Conservation (phyloP, 306 rosid species). For the Rubus idaeus region DNA sequence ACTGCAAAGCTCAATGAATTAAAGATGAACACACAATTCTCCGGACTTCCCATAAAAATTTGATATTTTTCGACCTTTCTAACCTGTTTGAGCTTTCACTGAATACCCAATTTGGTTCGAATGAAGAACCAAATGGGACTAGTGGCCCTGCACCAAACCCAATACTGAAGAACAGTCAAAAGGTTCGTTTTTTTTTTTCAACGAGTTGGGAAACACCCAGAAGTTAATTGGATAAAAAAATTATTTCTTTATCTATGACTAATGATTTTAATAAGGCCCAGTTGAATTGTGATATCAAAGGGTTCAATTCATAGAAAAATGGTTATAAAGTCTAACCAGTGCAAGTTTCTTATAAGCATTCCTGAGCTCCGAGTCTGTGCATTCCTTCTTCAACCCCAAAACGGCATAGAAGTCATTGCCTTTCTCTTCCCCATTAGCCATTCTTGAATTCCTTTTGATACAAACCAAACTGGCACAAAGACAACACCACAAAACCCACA, state of each 20-base stretch:
- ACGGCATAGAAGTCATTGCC: slow-evolving; percentile 58
- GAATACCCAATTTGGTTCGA: slow-evolving; percentile 12
- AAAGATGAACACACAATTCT: neutral
- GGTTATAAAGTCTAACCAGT: slow-evolving; percentile 52
- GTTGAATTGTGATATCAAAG: slow-evolving; percentile 1
- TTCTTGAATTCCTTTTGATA: slow-evolving; percentile 26
- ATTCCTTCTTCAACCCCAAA: slow-evolving; percentile 81
- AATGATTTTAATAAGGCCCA: slow-evolving; percentile 14
- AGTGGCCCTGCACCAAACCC: slow-evolving; percentile 12
- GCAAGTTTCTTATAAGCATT: slow-evolving; percentile 89
- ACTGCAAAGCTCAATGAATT: neutral
- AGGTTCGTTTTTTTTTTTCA: neutral
- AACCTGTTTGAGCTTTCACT: slow-evolving; percentile 3
- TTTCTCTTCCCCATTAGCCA: slow-evolving; percentile 65
- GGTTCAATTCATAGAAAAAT: neutral
- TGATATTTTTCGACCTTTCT: slow-evolving; percentile 11
- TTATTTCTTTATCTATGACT: neutral
- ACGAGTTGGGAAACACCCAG: slow-evolving; percentile 13
- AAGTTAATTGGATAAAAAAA: neutral
- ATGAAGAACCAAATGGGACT: neutral
- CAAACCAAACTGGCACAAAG: slow-evolving; percentile 12
- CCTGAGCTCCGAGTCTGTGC: slow-evolving; percentile 67
- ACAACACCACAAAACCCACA: slow-evolving; percentile 28
- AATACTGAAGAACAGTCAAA: neutral
- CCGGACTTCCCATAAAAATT: neutral